Evolutionary conservation across 2,329 filamentous ascomycete genomes (phyloP).

Genomic region (Didymella lethalis): DNA sequence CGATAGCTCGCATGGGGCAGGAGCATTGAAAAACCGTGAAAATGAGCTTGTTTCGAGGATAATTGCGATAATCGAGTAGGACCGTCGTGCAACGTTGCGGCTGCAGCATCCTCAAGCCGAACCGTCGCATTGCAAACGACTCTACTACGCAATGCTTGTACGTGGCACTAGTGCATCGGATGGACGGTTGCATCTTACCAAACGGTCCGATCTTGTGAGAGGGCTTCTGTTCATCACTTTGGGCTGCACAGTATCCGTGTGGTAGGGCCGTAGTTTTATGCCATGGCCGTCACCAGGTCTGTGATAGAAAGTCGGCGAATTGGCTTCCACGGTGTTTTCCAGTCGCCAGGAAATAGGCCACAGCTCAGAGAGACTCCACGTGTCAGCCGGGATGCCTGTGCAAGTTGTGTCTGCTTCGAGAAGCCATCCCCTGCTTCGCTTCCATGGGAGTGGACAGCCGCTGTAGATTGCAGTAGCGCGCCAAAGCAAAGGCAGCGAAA

Average conservation of each 20-base stretch:
- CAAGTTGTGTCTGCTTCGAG: slow-evolving; percentile 39
- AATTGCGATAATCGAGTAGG: slow-evolving; percentile 23
- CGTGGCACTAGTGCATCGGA: slow-evolving; percentile 29
- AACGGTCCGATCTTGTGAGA: slow-evolving; percentile 31
- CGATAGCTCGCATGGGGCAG: slow-evolving; percentile 28
- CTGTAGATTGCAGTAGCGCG: slow-evolving; percentile 48
- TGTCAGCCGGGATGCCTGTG: slow-evolving; percentile 46
- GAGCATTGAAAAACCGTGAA: slow-evolving; percentile 21
- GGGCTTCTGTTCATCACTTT: slow-evolving; percentile 18
- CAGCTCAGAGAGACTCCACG: slow-evolving; percentile 40
- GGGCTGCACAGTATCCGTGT: slow-evolving; percentile 19
- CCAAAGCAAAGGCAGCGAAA: slow-evolving; percentile 34
- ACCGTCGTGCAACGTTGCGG: slow-evolving; percentile 40
- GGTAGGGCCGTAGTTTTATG: slow-evolving; percentile 15
- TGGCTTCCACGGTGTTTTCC: slow-evolving; percentile 36
- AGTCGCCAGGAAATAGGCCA: slow-evolving; percentile 36
- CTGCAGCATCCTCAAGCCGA: slow-evolving; percentile 38
- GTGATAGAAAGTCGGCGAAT: slow-evolving; percentile 25
- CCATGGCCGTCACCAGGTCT: slow-evolving; percentile 22
- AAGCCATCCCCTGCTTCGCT: slow-evolving; percentile 45
- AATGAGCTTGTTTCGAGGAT: slow-evolving; percentile 28
- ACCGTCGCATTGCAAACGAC: slow-evolving; percentile 28
- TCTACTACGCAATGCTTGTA: slow-evolving; percentile 13
- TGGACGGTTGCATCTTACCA: slow-evolving; percentile 30
- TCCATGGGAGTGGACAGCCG: slow-evolving; percentile 48